These are phyloP conservation scores for Sporothrix pallida DNA, from an alignment of 2,329 filamentous ascomycete genomes.

Conservation along the genomic window DNA sequence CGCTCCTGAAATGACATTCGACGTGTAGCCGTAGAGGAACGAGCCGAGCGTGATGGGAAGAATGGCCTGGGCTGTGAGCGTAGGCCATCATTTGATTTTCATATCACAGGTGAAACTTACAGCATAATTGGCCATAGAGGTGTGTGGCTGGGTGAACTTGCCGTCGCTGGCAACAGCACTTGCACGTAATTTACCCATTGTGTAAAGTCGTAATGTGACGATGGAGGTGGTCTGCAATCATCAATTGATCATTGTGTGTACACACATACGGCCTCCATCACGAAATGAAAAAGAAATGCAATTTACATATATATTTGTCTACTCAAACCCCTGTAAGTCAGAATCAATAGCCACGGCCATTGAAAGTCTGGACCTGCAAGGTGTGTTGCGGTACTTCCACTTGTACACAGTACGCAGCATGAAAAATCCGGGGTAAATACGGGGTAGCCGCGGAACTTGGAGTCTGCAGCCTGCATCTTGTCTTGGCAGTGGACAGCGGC, in stretches of 20 bases:
- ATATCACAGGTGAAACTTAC: neutral
- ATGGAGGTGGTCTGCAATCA: too few species aligned
- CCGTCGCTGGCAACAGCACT: neutral
- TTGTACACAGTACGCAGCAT: too few species aligned
- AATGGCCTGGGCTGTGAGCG: neutral
- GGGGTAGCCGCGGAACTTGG: neutral
- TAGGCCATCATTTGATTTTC: neutral
- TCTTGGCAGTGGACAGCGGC: too few species aligned
- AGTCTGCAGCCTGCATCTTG: too few species aligned
- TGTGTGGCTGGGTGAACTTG: neutral
- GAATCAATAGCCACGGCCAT: neutral
- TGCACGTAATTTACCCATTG: too few species aligned
- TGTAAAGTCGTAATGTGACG: too few species aligned
- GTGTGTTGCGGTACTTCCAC: neutral
- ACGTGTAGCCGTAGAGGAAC: neutral
- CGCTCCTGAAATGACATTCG: neutral
- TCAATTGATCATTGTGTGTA: too few species aligned
- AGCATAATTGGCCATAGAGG: neutral
- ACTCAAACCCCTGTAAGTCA: too few species aligned
- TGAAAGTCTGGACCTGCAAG: too few species aligned
- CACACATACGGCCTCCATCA: too few species aligned
- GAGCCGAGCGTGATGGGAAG: neutral
- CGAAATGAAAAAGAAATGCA: neutral
- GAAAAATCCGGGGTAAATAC: neutral
- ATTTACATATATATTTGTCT: too few species aligned